These are phyloP conservation scores for Sodiomyces alkalinus DNA, from an alignment of 2,329 filamentous ascomycete genomes.

Conservation along the genomic window DNA sequence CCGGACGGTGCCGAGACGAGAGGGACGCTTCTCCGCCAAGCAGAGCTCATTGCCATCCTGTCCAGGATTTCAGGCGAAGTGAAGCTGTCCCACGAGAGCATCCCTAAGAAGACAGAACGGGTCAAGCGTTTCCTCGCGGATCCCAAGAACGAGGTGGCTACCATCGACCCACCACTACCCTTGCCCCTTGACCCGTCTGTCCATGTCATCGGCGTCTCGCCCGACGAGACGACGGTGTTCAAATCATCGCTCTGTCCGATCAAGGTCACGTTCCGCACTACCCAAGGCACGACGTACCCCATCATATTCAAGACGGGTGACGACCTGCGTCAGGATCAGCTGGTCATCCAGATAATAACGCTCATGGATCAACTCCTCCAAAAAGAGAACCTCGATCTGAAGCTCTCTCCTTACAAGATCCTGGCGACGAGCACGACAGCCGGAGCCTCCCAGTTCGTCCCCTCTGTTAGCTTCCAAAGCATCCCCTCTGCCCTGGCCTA, in stretches of 20 bases:
- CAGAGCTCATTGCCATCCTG: conserved; percentile 74
- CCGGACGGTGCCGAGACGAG: conserved; percentile 58
- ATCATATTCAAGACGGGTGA: conserved; percentile 97
- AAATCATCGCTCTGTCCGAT: conserved; percentile 90
- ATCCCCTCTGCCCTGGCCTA: conserved; percentile 73
- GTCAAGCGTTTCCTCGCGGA: conserved; percentile 77
- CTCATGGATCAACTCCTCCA: conserved; percentile 92
- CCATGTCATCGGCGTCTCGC: conserved; percentile 61
- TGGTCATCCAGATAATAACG: conserved; percentile 87
- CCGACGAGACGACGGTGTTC: conserved; percentile 81
- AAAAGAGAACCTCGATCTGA: conserved; percentile 92
- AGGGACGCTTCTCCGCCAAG: conserved; percentile 68
- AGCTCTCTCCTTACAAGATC: conserved; percentile 90
- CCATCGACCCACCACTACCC: conserved; percentile 73
- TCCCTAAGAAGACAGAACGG: conserved; percentile 66
- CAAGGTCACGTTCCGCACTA: conserved; percentile 78
- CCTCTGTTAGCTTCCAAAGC: conserved; percentile 68
- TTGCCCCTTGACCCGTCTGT: conserved; percentile 79
- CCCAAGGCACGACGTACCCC: conserved; percentile 62
- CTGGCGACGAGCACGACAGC: conserved; percentile 81
- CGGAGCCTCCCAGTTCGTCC: conserved; percentile 86
- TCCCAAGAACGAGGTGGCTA: conserved; percentile 73
- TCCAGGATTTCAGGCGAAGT: conserved; percentile 84
- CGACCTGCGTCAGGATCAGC: conserved; percentile 88
- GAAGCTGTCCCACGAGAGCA: conserved; percentile 62